Evolutionary conservation across 169 alveolate species (phyloP), one percentile per base, ranked within the genome.

Genomic region (Cryptosporidium baileyi): DNA sequence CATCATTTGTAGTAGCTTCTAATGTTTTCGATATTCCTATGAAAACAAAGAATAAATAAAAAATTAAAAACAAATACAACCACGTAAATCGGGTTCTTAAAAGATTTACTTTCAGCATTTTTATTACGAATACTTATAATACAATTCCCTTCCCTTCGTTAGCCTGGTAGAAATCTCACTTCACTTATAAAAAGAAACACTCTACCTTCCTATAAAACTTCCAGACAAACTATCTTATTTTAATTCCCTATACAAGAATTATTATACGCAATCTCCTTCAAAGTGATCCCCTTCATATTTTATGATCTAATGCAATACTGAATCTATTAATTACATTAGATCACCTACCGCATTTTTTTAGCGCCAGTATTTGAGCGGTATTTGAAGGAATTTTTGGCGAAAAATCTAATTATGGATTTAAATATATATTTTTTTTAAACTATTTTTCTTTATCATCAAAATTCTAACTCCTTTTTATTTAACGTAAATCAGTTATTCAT

Each of bases 251-350:
- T n/a, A 26, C 34, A 34, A 47, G 63, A 65, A 65, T 51, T 65
- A 28, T 32, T 65, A 47, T 60, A 17, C 63, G 32, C 81, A 65
- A 65, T 65, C 81, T 65, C 81, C 81, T 38, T 65, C 81, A 65
- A 61, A 45, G 81, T 54, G 67, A 74, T 6, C 43, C 59, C 38
- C 54, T 15, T 43, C 43, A 24, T 40, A 54, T 74, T 74, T 57
- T 38, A 11, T 32, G 67, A 54, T 57, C 67, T 74, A 74, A 36
- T 74, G 49, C 74, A 36, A 52, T 34, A 52, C 85, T 54, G 65
- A 74, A 74, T 74, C 85, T 74, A 74, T 74, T 74, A 74, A 74
- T 74, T 74, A 57, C 85, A 22, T 30, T 74, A 74, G 85, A 74
- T 74, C 85, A 63, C 54, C 63, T 1, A 28, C 7, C 1, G 7